phyloP scores from a whole-genome alignment of 1,284 basidiomycete species.

The Leccinum cinnamomeum region DNA sequence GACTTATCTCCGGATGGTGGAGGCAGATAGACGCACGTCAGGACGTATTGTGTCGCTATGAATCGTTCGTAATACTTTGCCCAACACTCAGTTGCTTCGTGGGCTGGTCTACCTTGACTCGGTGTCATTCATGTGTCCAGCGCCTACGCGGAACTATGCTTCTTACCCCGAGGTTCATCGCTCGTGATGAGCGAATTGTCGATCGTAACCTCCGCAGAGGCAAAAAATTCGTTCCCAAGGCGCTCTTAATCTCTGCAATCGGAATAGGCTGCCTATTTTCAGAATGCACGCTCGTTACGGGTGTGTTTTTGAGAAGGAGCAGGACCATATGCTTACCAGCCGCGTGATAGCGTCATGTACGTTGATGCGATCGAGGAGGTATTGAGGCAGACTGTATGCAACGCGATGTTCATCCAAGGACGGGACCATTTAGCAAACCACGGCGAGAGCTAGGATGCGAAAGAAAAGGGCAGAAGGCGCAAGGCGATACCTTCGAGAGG shows the following conservation, averaged over 20 bases:
- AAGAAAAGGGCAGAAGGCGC: neutral
- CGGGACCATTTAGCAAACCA: conserved; percentile 8
- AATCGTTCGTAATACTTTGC: conserved; percentile 22
- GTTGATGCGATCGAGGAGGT: conserved; percentile 29
- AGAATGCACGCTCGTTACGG: neutral
- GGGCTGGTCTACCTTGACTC: conserved; percentile 15
- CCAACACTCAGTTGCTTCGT: conserved; percentile 26
- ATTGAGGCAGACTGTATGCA: conserved; percentile 23
- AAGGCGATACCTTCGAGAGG: conserved; percentile 10
- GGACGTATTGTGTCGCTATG: conserved; percentile 24
- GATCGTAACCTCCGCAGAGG: conserved; percentile 22
- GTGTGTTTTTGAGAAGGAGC: neutral
- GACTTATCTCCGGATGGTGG: neutral
- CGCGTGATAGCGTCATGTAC: conserved; percentile 31
- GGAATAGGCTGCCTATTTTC: conserved; percentile 23
- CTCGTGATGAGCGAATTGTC: conserved; percentile 24
- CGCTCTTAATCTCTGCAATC: conserved; percentile 31
- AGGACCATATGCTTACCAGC: conserved; percentile 18
- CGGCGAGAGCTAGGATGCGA: neutral
- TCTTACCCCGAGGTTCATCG: conserved; percentile 23
- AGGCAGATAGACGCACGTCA: conserved; percentile 21
- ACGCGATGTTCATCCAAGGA: conserved; percentile 9
- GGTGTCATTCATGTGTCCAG: conserved; percentile 6
- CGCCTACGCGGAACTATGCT: neutral
- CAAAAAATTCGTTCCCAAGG: conserved; percentile 29